Base-by-base conservation (phyloP, 768 basidiomycete genomes). In the Panellus pusillus region DNA sequence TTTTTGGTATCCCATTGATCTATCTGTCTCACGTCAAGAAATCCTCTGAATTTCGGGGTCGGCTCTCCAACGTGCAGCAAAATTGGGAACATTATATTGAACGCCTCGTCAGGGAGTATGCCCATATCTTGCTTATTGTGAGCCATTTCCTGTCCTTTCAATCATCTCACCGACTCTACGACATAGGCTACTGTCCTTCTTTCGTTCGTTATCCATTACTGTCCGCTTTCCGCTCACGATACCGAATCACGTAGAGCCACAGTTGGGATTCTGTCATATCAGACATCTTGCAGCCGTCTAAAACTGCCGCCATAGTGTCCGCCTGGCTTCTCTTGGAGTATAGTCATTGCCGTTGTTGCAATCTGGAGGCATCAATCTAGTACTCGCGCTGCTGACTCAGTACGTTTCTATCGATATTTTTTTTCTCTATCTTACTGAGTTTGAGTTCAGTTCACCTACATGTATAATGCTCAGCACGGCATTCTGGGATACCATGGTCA, bases 281-380 rank as follows among this genome's bases (percentile, higher is more conserved):
- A 6, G 66, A 74, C 47, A 65, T 81, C 15, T 66, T 70, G 17
- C 62, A 63, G 28, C 56, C 57, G 15, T 49, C 62, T 29, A 60
- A 56, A 50, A 60, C 58, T 17, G 70, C 73, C 5, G 73, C 78
- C 4, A 74, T 74, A 19, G 63, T 78, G 6, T 80, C 81, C 6
- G 70, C 77, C 72, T 82, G 37, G 69, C 74, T 19, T 79, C 81
- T 15, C 67, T 82, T n/a, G 78, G 6, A 82, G 80, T 56, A 78
- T 81, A 50, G 78, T 80, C 13, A 71, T 77, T 12, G 81, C 79
- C 5, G 79, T 81, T 1, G 82, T 82, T 59, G 79, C 76, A 38
- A 78, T 81, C 17, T 82, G 81, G 81, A 68, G 73, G 50, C 80
- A 82, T 59, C 80, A 81, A 59, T 69, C 73, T 11, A 79, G 79